Evolutionary conservation across 148 eudicot genomes (phyloP), one percentile per base, ranked within the genome.

Genomic region (Chenopodium suecicum): DNA sequence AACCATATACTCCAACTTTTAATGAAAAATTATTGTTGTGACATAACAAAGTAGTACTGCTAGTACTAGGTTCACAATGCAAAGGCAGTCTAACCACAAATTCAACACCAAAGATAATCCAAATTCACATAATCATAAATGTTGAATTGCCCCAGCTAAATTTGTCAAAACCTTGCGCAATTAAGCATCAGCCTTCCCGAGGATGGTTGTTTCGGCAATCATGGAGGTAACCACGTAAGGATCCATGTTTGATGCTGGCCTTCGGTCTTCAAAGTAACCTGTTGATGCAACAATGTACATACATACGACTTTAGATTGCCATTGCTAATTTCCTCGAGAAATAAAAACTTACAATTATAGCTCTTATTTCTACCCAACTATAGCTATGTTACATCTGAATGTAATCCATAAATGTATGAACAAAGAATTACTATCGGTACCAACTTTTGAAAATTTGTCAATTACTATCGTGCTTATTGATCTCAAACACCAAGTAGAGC

Each of bases 191-290:
- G 89, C 89, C 75, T 88, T 78, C 90, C 87, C 83, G 20, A 90
- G 81, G 73, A 90, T 81, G 71, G 92, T 90, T n/a, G 92, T 90
- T 69, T 90, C 92, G 4, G 89, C 89, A 80, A 90, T 90, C 92
- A 90, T 90, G 75, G 90, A 87, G 70, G 92, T 88, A 1, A 90
- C 92, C 46, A 82, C 77, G 47, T 88, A 90, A 0, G 92, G 92
- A 80, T 90, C 92, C 92, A 90, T 90, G 83, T 90, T 90, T 4
- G 92, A 90, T 27, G 92, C 88, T 23, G 92, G 92, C 86, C 92
- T 86, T 44, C 92, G 52, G 76, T 90, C 92, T 79, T 90, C 92
- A 79, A 90, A 90, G 84, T 90, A 90, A 25, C 90, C 90, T 85
- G 56, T 77, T 58, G 17, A 52, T 41, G 54, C 63, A 44, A 78